Conservation (phyloP, 139 green algal genomes). For the Chlamydomonas urium region DNA sequence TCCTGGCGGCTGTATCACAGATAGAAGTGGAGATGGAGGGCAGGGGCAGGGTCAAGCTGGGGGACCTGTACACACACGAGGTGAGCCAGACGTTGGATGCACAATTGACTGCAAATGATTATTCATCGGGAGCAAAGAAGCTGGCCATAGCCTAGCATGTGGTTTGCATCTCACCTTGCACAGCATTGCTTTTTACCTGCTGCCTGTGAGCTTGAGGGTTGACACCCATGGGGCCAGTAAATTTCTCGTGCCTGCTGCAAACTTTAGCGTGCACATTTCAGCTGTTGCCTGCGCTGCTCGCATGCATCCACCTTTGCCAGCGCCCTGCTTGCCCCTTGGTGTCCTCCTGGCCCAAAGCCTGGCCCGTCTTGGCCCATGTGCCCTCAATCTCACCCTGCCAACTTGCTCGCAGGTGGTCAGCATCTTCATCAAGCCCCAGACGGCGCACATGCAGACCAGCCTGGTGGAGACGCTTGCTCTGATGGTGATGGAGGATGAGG, state of each 20-base stretch:
- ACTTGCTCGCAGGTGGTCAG: background rate
- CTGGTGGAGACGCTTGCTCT: constrained; percentile 9
- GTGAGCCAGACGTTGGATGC: background rate
- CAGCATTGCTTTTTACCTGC: too few species aligned
- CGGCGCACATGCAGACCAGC: background rate
- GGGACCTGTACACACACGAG: constrained; percentile 14
- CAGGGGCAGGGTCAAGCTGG: background rate
- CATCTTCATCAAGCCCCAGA: constrained; percentile 10
- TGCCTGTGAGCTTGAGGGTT: too few species aligned
- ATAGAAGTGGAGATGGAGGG: background rate
- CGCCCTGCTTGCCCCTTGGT: background rate
- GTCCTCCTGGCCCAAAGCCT: background rate
- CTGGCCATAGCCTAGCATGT: too few species aligned
- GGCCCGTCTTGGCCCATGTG: background rate
- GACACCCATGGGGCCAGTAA: too few species aligned
- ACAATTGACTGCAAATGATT: too few species aligned
- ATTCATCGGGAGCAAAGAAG: too few species aligned
- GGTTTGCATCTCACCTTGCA: too few species aligned
- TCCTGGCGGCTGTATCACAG: constrained; percentile 6
- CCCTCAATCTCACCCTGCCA: background rate
- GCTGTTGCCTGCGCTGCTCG: background rate
- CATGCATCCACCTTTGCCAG: background rate
- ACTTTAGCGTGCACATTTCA: background rate
- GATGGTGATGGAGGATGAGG: constrained; percentile 2
- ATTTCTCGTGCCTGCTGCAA: background rate